phyloP scores from a whole-genome alignment of 192 early-diverging fungal species.

The Dimargaris cristalligena region DNA sequence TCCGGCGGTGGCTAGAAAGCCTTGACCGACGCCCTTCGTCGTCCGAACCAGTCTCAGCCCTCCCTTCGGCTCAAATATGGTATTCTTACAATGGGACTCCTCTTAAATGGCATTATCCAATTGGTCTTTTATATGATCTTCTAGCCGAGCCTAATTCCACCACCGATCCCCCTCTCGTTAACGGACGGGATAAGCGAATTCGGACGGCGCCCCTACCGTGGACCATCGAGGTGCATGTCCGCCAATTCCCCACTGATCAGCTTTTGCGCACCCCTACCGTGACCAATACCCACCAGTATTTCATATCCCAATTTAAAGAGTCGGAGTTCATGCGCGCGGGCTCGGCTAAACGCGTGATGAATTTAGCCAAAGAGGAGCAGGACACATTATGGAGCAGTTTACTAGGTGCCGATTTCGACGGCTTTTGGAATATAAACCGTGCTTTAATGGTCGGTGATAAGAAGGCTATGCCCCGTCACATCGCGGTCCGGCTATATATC shows the following conservation, averaged over 20 bases:
- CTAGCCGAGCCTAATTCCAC: slow-evolving; percentile 20
- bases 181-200: neutral
- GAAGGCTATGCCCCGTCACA: neutral
- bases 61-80: slow-evolving; percentile 42
- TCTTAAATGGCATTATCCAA: slow-evolving; percentile 79
- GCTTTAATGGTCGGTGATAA: neutral
- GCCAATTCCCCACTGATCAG: slow-evolving; percentile 49
- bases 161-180: neutral
- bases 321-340: slow-evolving; percentile 72
- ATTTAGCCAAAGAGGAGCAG: slow-evolving; percentile 65
- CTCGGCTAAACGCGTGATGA: slow-evolving; percentile 72
- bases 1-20: neutral
- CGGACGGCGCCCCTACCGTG: slow-evolving; percentile 42
- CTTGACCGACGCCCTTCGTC: neutral
- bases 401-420: neutral
- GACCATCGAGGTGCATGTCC: slow-evolving; percentile 58
- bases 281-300: slow-evolving; percentile 50
- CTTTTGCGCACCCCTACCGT: slow-evolving; percentile 38
- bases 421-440: neutral
- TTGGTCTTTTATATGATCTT: slow-evolving; percentile 67
- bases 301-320: slow-evolving; percentile 83
- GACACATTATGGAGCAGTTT: slow-evolving; percentile 62
- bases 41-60: neutral
- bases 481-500: neutral
- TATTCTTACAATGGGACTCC: slow-evolving; percentile 51